phyloP scores from a whole-genome alignment of 1,139 yeast genomes.

The Kodamaea alishanica region DNA sequence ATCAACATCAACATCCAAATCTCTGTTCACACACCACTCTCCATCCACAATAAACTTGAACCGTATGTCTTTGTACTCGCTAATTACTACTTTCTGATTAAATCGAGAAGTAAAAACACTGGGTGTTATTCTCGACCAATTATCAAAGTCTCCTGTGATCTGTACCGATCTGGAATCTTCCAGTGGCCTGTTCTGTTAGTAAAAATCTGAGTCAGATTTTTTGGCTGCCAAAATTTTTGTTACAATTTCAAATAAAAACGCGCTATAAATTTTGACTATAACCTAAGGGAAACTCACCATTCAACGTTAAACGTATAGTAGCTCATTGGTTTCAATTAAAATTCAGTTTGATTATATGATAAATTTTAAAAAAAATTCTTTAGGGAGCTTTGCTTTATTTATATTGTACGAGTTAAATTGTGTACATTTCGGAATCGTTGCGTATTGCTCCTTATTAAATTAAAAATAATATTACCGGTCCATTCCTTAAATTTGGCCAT shows the following conservation, averaged over 20 bases:
- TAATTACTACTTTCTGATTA: conserved; percentile 13
- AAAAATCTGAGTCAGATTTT: background rate
- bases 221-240: too few species aligned
- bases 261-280: too few species aligned
- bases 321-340: too few species aligned
- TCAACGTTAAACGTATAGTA: background rate
- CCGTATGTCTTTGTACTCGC: conserved; percentile 19
- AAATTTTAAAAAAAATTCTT: too few species aligned
- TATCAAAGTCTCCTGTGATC: conserved; percentile 43
- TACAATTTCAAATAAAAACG: too few species aligned
- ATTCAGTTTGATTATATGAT: too few species aligned
- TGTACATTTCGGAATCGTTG: too few species aligned
- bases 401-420: too few species aligned
- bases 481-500: too few species aligned
- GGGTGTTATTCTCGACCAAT: conserved; percentile 29
- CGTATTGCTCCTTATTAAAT: too few species aligned
- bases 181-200: conserved; percentile 9
- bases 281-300: background rate
- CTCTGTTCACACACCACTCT: conserved; percentile 29
- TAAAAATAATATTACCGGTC: too few species aligned
- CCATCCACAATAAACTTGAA: conserved; percentile 38
- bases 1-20: conserved; percentile 28
- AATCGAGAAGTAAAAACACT: conserved; percentile 18
- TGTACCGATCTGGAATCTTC: conserved; percentile 22
- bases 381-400: too few species aligned